phyloP scores from a whole-genome alignment of 2,329 filamentous ascomycete genomes.

The Neofusicoccum parvum region DNA sequence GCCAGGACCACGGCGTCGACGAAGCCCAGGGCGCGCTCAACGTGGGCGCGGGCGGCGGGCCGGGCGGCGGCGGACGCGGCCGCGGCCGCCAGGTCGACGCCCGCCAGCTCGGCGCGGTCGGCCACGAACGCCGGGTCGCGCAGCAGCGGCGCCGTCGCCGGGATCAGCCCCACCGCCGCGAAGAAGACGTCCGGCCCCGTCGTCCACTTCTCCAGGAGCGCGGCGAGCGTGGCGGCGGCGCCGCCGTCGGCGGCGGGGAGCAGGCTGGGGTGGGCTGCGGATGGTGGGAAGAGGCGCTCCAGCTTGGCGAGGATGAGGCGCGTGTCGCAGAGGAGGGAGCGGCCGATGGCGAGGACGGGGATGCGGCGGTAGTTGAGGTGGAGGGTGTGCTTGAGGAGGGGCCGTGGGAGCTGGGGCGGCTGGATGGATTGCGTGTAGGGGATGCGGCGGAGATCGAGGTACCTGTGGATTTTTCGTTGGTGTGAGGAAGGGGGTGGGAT shows the following conservation, averaged over 20 bases:
- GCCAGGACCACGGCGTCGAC: conserved; percentile 65
- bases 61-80: conserved; percentile 45
- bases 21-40: conserved; percentile 57
- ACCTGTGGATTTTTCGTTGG: no score
- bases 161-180: conserved; percentile 56
- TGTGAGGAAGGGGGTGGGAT: no score
- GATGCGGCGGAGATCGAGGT: conserved; percentile 16
- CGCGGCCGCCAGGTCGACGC: conserved; percentile 35
- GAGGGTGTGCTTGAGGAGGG: conserved; percentile 60
- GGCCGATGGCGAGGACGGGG: no score
- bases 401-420: conserved; percentile 66
- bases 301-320: conserved; percentile 68
- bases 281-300: conserved; percentile 56
- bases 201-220: conserved; percentile 58
- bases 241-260: not conserved
- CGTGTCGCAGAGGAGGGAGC: conserved; percentile 69
- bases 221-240: conserved; percentile 47
- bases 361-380: conserved; percentile 70
- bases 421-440: conserved; percentile 46
- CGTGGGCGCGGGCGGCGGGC: conserved; percentile 56
- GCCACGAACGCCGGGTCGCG: not conserved
- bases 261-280: not conserved
- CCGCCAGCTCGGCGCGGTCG: conserved; percentile 2
- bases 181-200: conserved; percentile 61
- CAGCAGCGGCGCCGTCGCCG: conserved; percentile 38